Evolutionary conservation across 148 eudicot species (phyloP).

Genomic region (Fagopyrum homotropicum): DNA sequence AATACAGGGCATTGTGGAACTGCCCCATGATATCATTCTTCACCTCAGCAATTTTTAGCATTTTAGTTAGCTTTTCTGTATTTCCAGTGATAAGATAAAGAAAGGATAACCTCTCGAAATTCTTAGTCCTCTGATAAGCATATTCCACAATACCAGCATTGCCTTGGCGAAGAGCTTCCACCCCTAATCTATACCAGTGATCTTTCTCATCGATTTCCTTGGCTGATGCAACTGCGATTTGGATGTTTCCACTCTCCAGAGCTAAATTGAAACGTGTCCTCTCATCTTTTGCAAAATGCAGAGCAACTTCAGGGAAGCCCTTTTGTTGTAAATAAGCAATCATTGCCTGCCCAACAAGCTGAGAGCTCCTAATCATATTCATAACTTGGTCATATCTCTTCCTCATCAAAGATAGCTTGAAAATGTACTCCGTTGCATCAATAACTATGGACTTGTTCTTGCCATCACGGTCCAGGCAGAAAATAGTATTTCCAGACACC

Average conservation of each 20-base stretch:
- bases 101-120: constrained; percentile 70
- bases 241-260: constrained; percentile 61
- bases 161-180: constrained; percentile 81
- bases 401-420: constrained; percentile 69
- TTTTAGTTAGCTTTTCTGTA: constrained; percentile 50
- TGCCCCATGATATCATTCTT: constrained; percentile 74
- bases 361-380: constrained; percentile 88
- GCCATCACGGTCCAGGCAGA: constrained; percentile 91
- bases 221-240: constrained; percentile 72
- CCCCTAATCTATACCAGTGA: constrained; percentile 71
- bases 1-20: constrained; percentile 65
- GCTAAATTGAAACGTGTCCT: constrained; percentile 51
- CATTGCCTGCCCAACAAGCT: constrained; percentile 95
- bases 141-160: constrained; percentile 74
- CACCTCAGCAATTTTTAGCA: constrained; percentile 52
- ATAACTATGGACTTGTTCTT: constrained; percentile 61
- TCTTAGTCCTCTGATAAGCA: constrained; percentile 76
- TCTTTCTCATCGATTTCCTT: constrained; percentile 69
- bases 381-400: constrained; percentile 86
- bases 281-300: constrained; percentile 93
- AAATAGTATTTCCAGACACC: constrained; percentile 65
- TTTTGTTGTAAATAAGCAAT: constrained; percentile 98
- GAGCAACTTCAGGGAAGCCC: constrained; percentile 98
- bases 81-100: constrained; percentile 72
- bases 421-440: constrained; percentile 82